Base-by-base conservation (phyloP, 805 yeast genomes). In the Saturnispora serradocipensis region DNA sequence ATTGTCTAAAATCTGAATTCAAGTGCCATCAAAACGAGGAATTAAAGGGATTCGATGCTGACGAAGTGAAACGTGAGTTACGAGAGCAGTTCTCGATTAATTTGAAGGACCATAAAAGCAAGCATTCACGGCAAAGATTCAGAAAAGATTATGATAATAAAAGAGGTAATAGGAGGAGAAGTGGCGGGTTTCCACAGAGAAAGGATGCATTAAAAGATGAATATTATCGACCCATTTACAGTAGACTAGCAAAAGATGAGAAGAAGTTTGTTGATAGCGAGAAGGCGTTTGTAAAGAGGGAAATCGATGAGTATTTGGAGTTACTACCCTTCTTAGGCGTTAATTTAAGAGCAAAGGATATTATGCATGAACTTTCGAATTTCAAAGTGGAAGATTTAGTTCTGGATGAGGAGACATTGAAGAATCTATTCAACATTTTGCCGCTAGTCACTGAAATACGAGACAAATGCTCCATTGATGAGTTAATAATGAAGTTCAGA, bases 181-280 rank as follows among this genome's bases (percentile, higher is more conserved):
- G 42, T 8, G 42, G 42, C 15, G 38, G 18, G 11, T 34, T 18
- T n/a, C 9, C n/a, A 2, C 5, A 3, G 3, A 24, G n/a, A 1
- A 18, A 48, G 9, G 83, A 78, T 58, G 78, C 81, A 4, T 66
- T 86, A 46, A 58, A 64, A 1, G 84, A 80, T 61, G 57, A 61
- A 0, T 18, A 68, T 13, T 81, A 69, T 61, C 59, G 63, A 30
- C 54, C 68, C 13, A 77, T 73, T 58, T 90, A 85, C 65, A 72
- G 73, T 42, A 72, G 76, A 39, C 78, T 84, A 80, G 78, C 76
- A 55, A 77, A 77, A 51, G 82, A 81, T 49, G 95, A 86, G 63
- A 75, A 74, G 53, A 72, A 78, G 45, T 80, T 83, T 77, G 67
- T 72, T 28, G 71, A 70, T 35, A 68, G 75, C 2, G 90, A 85